phyloP scores from a whole-genome alignment of 2,329 filamentous ascomycete genomes.

The Microsporum ferrugineum region DNA sequence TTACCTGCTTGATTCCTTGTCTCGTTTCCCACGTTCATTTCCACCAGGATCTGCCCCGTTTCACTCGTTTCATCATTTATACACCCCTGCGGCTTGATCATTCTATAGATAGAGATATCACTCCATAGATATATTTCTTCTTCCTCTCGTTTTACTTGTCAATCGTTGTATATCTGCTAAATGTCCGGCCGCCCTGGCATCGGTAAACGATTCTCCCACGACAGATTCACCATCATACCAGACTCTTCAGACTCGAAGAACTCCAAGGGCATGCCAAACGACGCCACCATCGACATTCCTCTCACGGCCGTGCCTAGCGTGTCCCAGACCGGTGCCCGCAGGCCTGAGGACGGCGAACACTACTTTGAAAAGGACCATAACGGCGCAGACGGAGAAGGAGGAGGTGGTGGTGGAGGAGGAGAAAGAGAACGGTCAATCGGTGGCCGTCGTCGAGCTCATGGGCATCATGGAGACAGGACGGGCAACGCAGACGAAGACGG shows the following conservation, averaged over 20 bases:
- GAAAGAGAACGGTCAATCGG: constrained; percentile 9
- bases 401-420: constrained; percentile 13
- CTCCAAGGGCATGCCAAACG: constrained; percentile 27
- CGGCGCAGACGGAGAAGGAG: constrained; percentile 13
- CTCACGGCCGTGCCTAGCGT: constrained; percentile 45
- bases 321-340: constrained; percentile 36
- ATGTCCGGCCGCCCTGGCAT: constrained; percentile 29
- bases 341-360: constrained; percentile 27
- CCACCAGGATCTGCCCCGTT: neutral
- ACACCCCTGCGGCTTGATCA: no score
- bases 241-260: constrained; percentile 28
- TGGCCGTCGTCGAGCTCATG: constrained; percentile 24
- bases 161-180: neutral
- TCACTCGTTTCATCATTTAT: neutral
- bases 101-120: neutral
- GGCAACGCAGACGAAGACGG: constrained; percentile 40
- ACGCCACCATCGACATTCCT: constrained; percentile 51
- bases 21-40: neutral
- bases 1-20: constrained; percentile 1
- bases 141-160: neutral
- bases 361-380: constrained; percentile 24
- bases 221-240: constrained; percentile 35
- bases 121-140: neutral
- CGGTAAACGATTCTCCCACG: constrained; percentile 33
- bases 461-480: constrained; percentile 21